Evolutionary conservation across 192 early-diverging fungal genomes (phyloP), one percentile per base, ranked within the genome.

Genomic region (Coemansia sp.): DNA sequence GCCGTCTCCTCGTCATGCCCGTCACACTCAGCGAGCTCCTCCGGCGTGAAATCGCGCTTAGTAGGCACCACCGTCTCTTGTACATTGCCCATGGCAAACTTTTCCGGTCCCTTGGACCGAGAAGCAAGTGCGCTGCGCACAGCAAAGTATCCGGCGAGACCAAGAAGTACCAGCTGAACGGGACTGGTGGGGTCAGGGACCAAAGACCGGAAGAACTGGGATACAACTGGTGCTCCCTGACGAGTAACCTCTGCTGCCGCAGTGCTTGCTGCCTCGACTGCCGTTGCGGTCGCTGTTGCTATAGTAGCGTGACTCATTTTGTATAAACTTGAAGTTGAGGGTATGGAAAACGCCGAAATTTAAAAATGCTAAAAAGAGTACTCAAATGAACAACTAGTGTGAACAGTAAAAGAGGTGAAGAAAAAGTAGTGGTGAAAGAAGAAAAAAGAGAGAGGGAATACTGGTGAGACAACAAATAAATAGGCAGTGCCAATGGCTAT

Each of bases 31-130:
- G 83, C 67, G 13, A 98, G 80, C 62, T 95, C 91, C 46, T 84
- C 82, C 16, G 94, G 93, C 9, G 94, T 95, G 68, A 90, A 98
- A 68, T 93, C 84, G 54, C 84, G 80, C 47, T 83, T 77, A 36
- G 80, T 70, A 8, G 73, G 72, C 5, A 78, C 66, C 12, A 20
- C 41, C 44, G 33, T 24, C 40, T n/a, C 33, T 27, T 24, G 57
- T n/a, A 83, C 72, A 38, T 47, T 70, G 64, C 31, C 41, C 80
- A 83, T 83, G 36, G 73, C 61, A 47, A 83, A 83, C 31, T 38
- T 65, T 59, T 73, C 68, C 29, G 71, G 62, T 7, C 67, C 46
- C 24, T 44, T 43, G 18, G 62, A 29, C 22, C 29, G 10, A 3
- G 63, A 52, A 18, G 72, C 24, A 2, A 75, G 4, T 55, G 67